These are phyloP conservation scores for Ensete glaucum DNA, from an alignment of 176 grass and related monocot genomes.

Conservation along the genomic window DNA sequence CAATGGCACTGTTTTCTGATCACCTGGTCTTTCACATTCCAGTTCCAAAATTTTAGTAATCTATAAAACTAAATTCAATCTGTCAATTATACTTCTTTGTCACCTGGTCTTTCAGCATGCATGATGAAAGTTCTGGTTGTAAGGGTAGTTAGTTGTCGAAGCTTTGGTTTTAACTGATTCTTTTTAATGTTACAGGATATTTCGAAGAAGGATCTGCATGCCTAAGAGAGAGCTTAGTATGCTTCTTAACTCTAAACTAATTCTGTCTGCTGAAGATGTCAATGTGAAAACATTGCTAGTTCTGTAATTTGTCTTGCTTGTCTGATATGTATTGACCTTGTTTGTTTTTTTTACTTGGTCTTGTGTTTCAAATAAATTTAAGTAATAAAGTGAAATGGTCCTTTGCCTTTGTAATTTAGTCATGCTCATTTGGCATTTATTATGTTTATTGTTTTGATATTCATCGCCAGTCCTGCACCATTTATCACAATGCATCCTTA, in stretches of 20 bases:
- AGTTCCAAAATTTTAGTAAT: neutral
- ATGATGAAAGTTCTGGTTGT: neutral
- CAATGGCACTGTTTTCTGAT: neutral
- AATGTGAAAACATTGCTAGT: neutral
- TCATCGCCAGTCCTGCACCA: no score
- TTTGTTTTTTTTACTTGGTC: neutral
- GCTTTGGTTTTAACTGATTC: conserved; percentile 1
- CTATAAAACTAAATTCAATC: neutral
- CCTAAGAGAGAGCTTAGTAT: conserved; percentile 57
- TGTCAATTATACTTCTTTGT: neutral
- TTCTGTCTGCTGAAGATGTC: neutral
- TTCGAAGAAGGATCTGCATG: conserved; percentile 48
- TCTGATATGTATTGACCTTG: neutral
- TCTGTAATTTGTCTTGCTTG: no score
- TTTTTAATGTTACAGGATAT: conserved; percentile 40
- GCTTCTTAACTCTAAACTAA: conserved; percentile 12
- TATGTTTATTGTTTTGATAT: no score
- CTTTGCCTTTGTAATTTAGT: no score
- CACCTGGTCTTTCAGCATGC: neutral
- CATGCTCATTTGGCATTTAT: no score
- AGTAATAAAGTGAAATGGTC: no score
- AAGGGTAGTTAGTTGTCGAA: neutral
- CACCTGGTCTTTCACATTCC: no score
- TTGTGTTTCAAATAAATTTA: no score
- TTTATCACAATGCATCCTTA: no score